Evolutionary conservation across 768 basidiomycete species (phyloP).

Genomic region (Leccinum disarticulatum): DNA sequence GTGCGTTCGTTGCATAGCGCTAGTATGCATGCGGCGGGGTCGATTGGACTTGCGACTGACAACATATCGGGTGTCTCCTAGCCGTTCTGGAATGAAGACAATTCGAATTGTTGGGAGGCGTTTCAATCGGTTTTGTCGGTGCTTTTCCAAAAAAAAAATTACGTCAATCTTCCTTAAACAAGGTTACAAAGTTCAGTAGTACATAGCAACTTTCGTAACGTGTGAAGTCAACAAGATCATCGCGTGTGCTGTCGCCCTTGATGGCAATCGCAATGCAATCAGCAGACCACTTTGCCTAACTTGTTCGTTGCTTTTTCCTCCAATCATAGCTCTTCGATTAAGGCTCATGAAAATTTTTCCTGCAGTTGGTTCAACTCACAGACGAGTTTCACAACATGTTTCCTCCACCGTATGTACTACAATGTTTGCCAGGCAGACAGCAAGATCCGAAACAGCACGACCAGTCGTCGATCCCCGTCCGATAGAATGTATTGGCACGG

Average conservation of each 20-base stretch:
- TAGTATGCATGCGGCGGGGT: not conserved
- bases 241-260: too few relatives aligned
- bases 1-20: not conserved
- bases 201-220: not conserved
- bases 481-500: not conserved
- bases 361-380: not conserved
- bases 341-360: too few relatives aligned
- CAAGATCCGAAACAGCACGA: not conserved
- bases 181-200: not conserved
- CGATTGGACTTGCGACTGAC: slow-evolving; percentile 13
- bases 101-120: not conserved
- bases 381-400: not conserved
- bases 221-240: not conserved
- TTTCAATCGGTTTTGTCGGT: not conserved
- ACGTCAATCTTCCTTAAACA: not conserved
- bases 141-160: not conserved
- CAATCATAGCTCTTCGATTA: too few relatives aligned
- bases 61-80: slow-evolving; percentile 13
- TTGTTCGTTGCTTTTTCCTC: too few relatives aligned
- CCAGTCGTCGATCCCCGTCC: not conserved
- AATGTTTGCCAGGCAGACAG: not conserved
- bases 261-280: too few relatives aligned
- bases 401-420: not conserved
- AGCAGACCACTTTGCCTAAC: too few relatives aligned
- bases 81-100: not conserved